These are phyloP conservation scores for Sarocladium strictum DNA, from an alignment of 2,329 filamentous ascomycete genomes.

Conservation along the genomic window DNA sequence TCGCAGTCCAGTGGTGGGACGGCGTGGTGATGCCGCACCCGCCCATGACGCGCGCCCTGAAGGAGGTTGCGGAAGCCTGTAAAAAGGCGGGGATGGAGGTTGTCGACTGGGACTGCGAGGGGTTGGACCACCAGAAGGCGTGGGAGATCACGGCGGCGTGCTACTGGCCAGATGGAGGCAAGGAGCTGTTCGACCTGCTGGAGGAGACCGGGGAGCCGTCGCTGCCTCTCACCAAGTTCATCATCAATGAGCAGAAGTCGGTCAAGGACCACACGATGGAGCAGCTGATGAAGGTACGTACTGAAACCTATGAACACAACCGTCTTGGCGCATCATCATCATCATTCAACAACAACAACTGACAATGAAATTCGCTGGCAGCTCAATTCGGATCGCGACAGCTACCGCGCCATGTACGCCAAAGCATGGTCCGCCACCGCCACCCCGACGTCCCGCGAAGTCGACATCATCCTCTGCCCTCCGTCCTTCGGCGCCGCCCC, in stretches of 20 bases:
- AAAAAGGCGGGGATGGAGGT: conserved; percentile 44
- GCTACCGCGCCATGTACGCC: conserved; percentile 31
- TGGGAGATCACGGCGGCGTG: conserved; percentile 37
- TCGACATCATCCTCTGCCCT: conserved; percentile 60
- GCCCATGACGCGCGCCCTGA: conserved; percentile 50
- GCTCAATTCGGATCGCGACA: conserved; percentile 31
- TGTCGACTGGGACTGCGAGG: conserved; percentile 44
- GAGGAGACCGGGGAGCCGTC: conserved; percentile 50
- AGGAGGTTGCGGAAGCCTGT: conserved; percentile 46
- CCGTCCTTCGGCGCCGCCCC: conserved; percentile 45
- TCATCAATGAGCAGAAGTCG: conserved; percentile 47
- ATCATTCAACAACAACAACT: neutral
- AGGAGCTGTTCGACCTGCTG: conserved; percentile 44
- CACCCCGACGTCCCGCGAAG: conserved; percentile 19
- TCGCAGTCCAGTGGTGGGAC: conserved; percentile 57
- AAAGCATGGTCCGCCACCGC: conserved; percentile 31
- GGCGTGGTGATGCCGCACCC: conserved; percentile 55
- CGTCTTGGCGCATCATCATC: no score
- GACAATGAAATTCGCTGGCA: no score
- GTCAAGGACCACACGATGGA: conserved; percentile 32
- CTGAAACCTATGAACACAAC: neutral
- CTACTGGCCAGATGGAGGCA: conserved; percentile 56
- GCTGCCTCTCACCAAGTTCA: conserved; percentile 52
- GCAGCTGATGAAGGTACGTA: conserved; percentile 32
- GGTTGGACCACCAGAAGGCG: conserved; percentile 44